Base-by-base conservation (phyloP, 2,329 filamentous ascomycete species). In the Chrysoporthe deuterocubensis region DNA sequence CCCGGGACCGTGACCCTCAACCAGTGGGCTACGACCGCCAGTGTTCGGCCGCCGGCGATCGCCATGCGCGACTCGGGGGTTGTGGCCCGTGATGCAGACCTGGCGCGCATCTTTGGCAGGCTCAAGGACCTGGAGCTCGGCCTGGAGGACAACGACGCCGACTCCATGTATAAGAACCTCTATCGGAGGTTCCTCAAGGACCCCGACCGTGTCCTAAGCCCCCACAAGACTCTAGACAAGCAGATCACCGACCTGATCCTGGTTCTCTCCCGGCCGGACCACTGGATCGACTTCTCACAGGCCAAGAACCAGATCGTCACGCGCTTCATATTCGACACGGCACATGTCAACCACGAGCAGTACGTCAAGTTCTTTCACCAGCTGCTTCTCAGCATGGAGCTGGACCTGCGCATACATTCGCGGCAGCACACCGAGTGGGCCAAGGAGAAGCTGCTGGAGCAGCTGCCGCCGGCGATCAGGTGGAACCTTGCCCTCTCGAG, bases 331-430 rank as follows among this genome's bases (percentile, higher is more conserved):
- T 89, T 89, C 70, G 86, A 90, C 72, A 83, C 84, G 14, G 81
- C 83, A 66, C 81, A 84, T 46, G 80, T 82, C 21, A 89, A 90
- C 71, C 81, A 84, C 58, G 78, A 81, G 21, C 83, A 84, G 68
- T 91, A 90, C 72, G 84, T 86, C 68, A 84, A 84, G 37, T 93
- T 94, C 79, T 93, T 92, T 76, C 90, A 92, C 75, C 91, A 94
- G 77, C 79, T 94, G n/a, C 82, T 94, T 3, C 84, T 94, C 54
- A 90, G 89, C 71, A 82, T 92, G 61, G 91, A 94, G 77, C 82
- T 94, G 5, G 88, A 92, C 73, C 77, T 91, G 67, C 87, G 91
- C 50, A 91, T 93, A 72, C 87, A 90, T 73, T 89, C 86, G 1
- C 81, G 80, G 37, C 80, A 85, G 62, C 89, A 92, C 75, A 80